Conservation (phyloP, 2,329 filamentous ascomycete species). For the Hymenoscyphus fraxineus region DNA sequence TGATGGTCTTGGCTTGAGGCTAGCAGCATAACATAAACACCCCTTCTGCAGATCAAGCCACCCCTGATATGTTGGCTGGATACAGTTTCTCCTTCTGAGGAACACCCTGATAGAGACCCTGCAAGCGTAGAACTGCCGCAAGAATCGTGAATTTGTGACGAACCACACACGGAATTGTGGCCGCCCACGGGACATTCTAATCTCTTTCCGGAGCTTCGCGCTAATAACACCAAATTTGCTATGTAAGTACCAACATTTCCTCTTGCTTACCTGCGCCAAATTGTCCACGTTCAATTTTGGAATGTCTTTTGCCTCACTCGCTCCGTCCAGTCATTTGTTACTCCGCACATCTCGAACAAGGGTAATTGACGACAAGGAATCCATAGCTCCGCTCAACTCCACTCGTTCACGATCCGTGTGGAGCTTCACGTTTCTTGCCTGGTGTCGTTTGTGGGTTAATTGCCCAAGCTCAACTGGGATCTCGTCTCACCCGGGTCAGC, state of each 20-base stretch:
- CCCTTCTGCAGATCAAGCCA: slow-evolving; percentile 1
- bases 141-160: slow-evolving; percentile 1
- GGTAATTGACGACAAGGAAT: slow-evolving; percentile 4
- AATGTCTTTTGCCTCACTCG: not conserved
- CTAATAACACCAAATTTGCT: slow-evolving; percentile 2
- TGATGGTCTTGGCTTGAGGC: not conserved
- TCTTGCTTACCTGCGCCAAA: not conserved
- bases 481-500: slow-evolving; percentile 11
- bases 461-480: slow-evolving; percentile 9
- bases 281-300: not conserved
- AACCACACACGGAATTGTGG: not conserved
- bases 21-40: not conserved
- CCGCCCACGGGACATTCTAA: slow-evolving; percentile 2
- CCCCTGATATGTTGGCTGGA: not conserved
- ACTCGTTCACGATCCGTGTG: slow-evolving; percentile 7
- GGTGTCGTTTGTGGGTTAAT: slow-evolving; percentile 11
- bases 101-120: not conserved
- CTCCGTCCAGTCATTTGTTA: not conserved
- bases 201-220: slow-evolving; percentile 1
- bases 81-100: slow-evolving; percentile 1
- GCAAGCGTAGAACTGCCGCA: not conserved
- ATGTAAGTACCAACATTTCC: slow-evolving; percentile 4
- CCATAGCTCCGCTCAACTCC: slow-evolving; percentile 1
- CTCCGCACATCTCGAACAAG: slow-evolving; percentile 2
- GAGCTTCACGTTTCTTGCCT: not conserved